phyloP scores from a whole-genome alignment of 306 rosid species.

The peach (Prunus persica) region Prunus_persica_NCBIv2 NC_034011.1:19567501-19568000 shows the following conservation, averaged over 20 bases:
- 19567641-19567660: no score
- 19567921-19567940: conserved; percentile 6
- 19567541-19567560: no score
- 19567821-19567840: background rate
- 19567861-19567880: background rate
- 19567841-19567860: conserved; percentile 20
- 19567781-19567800: no score
- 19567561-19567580: no score
- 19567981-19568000: background rate
- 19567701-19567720: background rate
- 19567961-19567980: background rate
- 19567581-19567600: no score
- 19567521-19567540: no score
- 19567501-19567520: no score
- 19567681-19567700: background rate
- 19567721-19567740: background rate
- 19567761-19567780: background rate
- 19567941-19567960: background rate
- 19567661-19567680: background rate
- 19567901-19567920: conserved; percentile 6
- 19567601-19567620: no score
- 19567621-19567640: no score
- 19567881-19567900: conserved; percentile 1
- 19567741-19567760: background rate
- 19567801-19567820: background rate